Conservation (phyloP, 192 early-diverging fungal genomes). For the Powellomyces hirtus region DNA sequence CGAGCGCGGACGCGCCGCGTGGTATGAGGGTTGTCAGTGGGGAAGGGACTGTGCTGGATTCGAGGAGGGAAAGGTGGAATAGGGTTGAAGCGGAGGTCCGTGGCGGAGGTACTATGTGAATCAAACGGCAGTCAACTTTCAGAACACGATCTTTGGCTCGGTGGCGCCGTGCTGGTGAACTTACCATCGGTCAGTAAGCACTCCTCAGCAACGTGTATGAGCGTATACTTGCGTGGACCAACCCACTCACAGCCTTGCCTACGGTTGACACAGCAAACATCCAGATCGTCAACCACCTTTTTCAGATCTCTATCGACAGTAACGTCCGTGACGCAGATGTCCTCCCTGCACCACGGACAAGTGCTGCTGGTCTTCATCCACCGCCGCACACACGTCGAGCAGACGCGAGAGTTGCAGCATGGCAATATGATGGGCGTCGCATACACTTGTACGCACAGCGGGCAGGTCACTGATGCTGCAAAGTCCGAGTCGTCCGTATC, state of each 20-base stretch:
- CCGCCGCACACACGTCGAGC: conserved; percentile 28
- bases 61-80: conserved; percentile 20
- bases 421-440: conserved; percentile 16
- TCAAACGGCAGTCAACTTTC: background rate
- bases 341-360: conserved; percentile 19
- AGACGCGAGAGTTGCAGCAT: conserved; percentile 14
- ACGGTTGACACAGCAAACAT: conserved; percentile 18
- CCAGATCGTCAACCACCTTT: conserved; percentile 22
- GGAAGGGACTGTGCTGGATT: background rate
- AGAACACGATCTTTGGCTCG: background rate
- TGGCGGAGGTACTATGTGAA: background rate
- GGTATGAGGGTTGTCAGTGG: conserved; percentile 9
- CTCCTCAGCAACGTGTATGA: conserved; percentile 30
- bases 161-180: background rate
- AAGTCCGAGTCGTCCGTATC: conserved; percentile 23
- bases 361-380: conserved; percentile 2
- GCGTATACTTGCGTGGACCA: conserved; percentile 22
- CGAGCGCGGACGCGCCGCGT: background rate
- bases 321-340: background rate
- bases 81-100: background rate
- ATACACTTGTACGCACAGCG: conserved; percentile 15
- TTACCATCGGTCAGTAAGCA: conserved; percentile 17
- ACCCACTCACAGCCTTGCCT: conserved; percentile 31
- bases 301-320: conserved; percentile 19
- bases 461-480: conserved; percentile 7